These are phyloP conservation scores for Ustilago sp. DNA, from an alignment of 1,284 basidiomycete species.

Conservation along the genomic window DNA sequence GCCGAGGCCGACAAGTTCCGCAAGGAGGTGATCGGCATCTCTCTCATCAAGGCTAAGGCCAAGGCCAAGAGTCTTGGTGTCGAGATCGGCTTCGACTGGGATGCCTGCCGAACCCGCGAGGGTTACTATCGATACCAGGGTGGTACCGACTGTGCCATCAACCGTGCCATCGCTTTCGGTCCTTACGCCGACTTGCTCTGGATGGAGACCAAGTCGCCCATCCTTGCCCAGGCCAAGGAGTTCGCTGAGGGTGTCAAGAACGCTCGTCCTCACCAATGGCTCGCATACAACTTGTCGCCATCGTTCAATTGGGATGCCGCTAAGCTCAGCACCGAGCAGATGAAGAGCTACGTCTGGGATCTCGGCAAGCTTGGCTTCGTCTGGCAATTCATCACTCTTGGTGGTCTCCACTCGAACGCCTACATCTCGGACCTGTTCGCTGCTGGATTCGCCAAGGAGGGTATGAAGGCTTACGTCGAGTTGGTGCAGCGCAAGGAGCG, in stretches of 20 bases:
- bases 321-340: conserved; percentile 84
- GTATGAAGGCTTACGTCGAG: conserved; percentile 76
- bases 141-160: conserved; percentile 92
- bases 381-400: conserved; percentile 99
- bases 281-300: conserved; percentile 69
- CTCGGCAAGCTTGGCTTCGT: conserved; percentile 92
- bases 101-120: conserved; percentile 90
- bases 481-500: conserved; percentile 72
- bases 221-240: conserved; percentile 90
- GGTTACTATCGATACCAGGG: conserved; percentile 97
- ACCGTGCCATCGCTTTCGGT: conserved; percentile 91
- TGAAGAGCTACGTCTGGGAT: conserved; percentile 92
- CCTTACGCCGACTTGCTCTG: conserved; percentile 84
- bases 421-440: conserved; percentile 97
- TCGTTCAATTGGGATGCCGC: conserved; percentile 72
- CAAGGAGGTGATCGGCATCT: conserved; percentile 76
- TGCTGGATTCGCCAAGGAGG: conserved; percentile 82
- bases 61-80: conserved; percentile 86
- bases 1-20: conserved; percentile 74
- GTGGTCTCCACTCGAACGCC: conserved; percentile 94
- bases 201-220: conserved; percentile 94
- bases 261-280: conserved; percentile 66
- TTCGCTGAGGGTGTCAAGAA: conserved; percentile 76
- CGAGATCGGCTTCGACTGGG: conserved; percentile 87
- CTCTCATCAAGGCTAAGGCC: conserved; percentile 78